Base-by-base conservation (phyloP, 345 rosid genomes). In the Raphanus raphanistrum region DNA sequence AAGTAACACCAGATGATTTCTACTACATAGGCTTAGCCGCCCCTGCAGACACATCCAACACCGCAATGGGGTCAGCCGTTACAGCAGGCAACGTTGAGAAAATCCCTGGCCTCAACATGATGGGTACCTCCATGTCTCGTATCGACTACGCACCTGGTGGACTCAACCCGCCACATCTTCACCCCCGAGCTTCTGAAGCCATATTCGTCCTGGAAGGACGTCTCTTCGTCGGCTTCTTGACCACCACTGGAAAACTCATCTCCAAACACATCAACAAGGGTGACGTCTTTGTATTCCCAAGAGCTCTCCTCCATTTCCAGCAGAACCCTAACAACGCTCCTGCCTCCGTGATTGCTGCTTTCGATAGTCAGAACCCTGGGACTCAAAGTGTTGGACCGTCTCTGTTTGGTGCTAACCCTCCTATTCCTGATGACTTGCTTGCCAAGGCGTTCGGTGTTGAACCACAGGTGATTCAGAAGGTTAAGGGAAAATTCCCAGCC, bases 291-390 rank as follows among this genome's bases (percentile, higher is more conserved):
- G 88, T 85, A 13, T 87, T 88, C 82, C 92, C 92, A 0, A 85
- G 69, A 63, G 87, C 86, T 16, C 80, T 88, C 33, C 82, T 88
- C 43, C 92, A 88, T 80, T 88, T 84, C 77, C 92, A 88, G 73
- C 84, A 82, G 61, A 88, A 88, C 79, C 77, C 66, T 50, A 76
- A 84, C 35, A 25, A 65, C 0, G 70, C 25, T 8, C 78, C 87
- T 5, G 90, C 92, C 0, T 68, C 90, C 0, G 89, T 85, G 16
- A 21, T 88, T 6, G 67, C 90, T 9, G 89, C 87, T 38, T 88
- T 87, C 58, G 85, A 88, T 68, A 88, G 92, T 78, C 92, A 88
- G 80, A 15, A 81, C 25, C 88, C 90, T 0, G 92, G 90, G 15
- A 84, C 87, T 71, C 90, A 88, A 74, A 54, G 68, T 2, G 80